Evolutionary conservation across 2,329 filamentous ascomycete species (phyloP).

Genomic region (Davidsoniella australis): DNA sequence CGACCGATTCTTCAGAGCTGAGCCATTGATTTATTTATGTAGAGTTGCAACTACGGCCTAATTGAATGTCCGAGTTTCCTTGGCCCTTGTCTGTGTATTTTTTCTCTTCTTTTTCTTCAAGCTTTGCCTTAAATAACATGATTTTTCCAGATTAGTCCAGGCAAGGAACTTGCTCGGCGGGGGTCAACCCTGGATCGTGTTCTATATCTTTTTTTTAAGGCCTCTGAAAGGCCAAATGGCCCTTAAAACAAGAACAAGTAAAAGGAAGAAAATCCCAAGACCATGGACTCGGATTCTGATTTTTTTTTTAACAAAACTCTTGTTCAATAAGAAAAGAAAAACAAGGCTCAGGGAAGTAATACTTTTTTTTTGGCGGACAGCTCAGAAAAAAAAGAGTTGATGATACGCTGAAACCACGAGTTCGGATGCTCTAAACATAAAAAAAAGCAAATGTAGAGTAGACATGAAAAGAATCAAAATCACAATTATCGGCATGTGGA

Average conservation of each 20-base stretch:
- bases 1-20: no score
- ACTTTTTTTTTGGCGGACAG: no score
- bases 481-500: no score
- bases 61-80: no score
- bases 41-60: no score
- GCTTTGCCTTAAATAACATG: background rate
- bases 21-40: no score
- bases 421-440: no score
- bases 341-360: no score
- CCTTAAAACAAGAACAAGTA: no score
- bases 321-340: background rate
- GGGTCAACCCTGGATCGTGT: slow-evolving; percentile 2
- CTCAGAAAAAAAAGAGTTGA: background rate
- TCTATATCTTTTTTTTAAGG: background rate
- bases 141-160: background rate
- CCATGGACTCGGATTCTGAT: slow-evolving; percentile 4
- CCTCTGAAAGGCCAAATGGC: background rate
- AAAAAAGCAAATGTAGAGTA: no score
- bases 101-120: background rate
- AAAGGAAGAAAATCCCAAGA: slow-evolving; percentile 2
- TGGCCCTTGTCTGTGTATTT: background rate
- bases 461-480: no score
- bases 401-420: no score
- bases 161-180: background rate
- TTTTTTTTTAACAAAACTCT: background rate